These are phyloP conservation scores for Spergularia marina DNA, from an alignment of 148 eudicot species.

Conservation along the genomic window DNA sequence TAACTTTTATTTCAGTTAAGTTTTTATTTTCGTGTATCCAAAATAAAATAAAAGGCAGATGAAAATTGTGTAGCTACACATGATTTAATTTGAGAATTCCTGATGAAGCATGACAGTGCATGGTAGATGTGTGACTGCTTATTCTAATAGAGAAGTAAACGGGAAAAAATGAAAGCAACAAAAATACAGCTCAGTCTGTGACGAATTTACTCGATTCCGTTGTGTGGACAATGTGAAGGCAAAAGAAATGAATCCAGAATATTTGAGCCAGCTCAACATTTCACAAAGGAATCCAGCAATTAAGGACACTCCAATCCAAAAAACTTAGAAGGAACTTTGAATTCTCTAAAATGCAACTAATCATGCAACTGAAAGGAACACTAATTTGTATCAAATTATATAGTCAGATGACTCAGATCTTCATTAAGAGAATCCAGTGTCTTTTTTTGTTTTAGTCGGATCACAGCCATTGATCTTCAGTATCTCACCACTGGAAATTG, in stretches of 20 bases:
- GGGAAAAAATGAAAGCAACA: neutral
- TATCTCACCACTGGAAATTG: slow-evolving; percentile 87
- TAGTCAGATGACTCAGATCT: neutral
- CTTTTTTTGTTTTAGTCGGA: neutral
- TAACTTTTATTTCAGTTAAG: too few relatives aligned
- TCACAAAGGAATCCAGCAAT: slow-evolving; percentile 3
- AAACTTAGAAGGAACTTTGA: neutral
- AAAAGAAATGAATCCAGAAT: neutral
- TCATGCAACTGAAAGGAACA: neutral
- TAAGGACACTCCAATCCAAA: neutral
- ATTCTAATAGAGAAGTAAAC: neutral
- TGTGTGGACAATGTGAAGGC: neutral
- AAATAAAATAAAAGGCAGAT: neutral
- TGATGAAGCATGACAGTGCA: neutral
- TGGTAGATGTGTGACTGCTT: neutral
- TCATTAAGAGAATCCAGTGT: neutral
- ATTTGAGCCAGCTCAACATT: slow-evolving; percentile 5
- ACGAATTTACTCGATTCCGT: neutral
- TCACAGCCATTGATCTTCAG: slow-evolving; percentile 7
- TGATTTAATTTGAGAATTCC: neutral
- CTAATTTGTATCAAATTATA: neutral
- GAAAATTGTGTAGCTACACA: neutral
- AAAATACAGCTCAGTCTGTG: neutral
- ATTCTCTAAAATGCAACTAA: neutral
- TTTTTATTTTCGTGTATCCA: too few relatives aligned